Evolutionary conservation across 163 green algal species (phyloP).

Genomic region (Chlorella variabilis): DNA sequence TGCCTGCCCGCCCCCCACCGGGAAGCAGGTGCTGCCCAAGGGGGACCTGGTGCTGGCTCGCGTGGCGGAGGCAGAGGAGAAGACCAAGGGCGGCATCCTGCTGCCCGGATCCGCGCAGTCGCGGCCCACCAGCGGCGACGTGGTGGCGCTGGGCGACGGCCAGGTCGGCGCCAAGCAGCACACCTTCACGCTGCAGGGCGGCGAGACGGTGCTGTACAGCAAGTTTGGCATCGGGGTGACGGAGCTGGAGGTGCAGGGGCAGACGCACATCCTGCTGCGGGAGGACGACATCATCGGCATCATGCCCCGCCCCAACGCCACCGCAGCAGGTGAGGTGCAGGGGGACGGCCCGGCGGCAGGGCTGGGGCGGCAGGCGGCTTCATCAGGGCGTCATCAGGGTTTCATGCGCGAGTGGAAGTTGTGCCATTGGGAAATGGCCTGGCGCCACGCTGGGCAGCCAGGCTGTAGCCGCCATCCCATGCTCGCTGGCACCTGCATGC

Average conservation of each 20-base stretch:
- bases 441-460: too few species aligned
- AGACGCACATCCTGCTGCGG: conserved; percentile 85
- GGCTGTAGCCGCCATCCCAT: too few species aligned
- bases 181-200: conserved; percentile 76
- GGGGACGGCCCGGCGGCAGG: neutral
- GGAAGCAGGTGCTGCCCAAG: conserved; percentile 80
- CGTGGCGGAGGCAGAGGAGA: conserved; percentile 84
- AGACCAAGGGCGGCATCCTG: conserved; percentile 88
- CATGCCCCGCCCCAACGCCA: conserved; percentile 76
- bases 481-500: too few species aligned
- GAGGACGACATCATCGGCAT: conserved; percentile 94
- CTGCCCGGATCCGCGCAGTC: conserved; percentile 75
- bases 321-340: conserved; percentile 45
- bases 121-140: conserved; percentile 65
- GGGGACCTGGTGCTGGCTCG: conserved; percentile 86
- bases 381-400: too few species aligned
- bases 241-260: conserved; percentile 74
- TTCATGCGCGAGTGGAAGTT: too few species aligned
- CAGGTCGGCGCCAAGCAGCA: conserved; percentile 54
- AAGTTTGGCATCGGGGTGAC: conserved; percentile 95
- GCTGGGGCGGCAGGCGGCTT: neutral
- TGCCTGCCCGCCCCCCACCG: too few species aligned
- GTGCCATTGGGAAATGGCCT: too few species aligned
- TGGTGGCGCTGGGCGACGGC: conserved; percentile 88
- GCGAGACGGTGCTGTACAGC: conserved; percentile 92